phyloP scores from a whole-genome alignment of 352 stramenopile species.

The Pythium oligandrum region DNA sequence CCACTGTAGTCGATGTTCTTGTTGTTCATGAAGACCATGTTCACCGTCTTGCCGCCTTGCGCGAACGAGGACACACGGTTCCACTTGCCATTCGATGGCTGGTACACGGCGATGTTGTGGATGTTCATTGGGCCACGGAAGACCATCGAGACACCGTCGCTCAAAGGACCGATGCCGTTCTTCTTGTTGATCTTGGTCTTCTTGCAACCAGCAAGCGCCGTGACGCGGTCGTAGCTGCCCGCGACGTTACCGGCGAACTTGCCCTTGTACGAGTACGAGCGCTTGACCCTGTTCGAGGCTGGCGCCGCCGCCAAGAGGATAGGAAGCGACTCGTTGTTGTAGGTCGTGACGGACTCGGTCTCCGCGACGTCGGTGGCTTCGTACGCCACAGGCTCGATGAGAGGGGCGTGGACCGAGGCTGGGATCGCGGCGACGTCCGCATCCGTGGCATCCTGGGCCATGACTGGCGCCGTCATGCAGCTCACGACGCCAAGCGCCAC shows the following conservation, averaged over 20 bases:
- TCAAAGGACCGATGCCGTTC: constrained; percentile 48
- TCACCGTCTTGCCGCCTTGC: constrained; percentile 25
- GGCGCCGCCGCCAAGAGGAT: too few relatives aligned
- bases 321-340: too few relatives aligned
- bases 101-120: constrained; percentile 58
- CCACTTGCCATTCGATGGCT: constrained; percentile 25
- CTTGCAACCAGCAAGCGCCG: constrained; percentile 24
- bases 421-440: too few relatives aligned
- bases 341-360: too few relatives aligned
- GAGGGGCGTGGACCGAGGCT: too few relatives aligned
- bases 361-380: too few relatives aligned
- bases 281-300: constrained; percentile 17
- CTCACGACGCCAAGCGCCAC: too few relatives aligned
- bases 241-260: constrained; percentile 42
- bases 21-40: constrained; percentile 81
- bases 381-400: too few relatives aligned
- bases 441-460: too few relatives aligned
- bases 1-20: constrained; percentile 60
- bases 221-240: constrained; percentile 51
- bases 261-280: constrained; percentile 44
- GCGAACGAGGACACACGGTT: constrained; percentile 52
- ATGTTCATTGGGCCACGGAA: constrained; percentile 63
- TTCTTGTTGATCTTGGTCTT: constrained; percentile 36
- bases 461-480: too few relatives aligned
- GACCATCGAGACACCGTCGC: constrained; percentile 52